Conservation (phyloP, 768 basidiomycete species). For the Tulasnella sp. region DNA sequence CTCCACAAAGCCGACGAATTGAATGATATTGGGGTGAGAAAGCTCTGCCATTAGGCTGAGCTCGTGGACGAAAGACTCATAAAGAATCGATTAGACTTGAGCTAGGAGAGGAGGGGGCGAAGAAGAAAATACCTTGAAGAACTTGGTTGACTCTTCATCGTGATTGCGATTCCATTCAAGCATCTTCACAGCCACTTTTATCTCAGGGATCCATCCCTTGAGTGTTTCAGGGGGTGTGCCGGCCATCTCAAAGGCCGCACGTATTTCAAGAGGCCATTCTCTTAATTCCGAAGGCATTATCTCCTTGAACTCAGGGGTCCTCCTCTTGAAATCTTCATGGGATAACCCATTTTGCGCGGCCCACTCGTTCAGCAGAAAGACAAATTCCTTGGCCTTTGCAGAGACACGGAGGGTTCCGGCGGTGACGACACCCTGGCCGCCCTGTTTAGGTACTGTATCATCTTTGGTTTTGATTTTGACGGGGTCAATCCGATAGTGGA, state of each 20-base stretch:
- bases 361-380: neutral
- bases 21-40: neutral
- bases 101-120: neutral
- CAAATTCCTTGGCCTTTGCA: neutral
- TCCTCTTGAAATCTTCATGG: neutral
- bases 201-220: neutral
- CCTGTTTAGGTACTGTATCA: neutral
- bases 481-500: neutral
- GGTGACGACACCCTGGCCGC: neutral
- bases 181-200: neutral
- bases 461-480: neutral
- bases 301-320: neutral
- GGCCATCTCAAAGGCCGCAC: too few species aligned
- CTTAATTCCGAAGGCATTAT: too few species aligned
- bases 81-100: neutral
- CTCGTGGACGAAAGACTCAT: neutral
- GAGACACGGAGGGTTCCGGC: neutral
- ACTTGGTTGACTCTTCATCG: neutral
- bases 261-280: too few species aligned
- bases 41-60: neutral
- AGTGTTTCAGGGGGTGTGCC: neutral
- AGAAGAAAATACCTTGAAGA: neutral
- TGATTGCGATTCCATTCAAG: neutral
- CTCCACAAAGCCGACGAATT: neutral
- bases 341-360: neutral